Evolutionary conservation across 495 filamentous ascomycete species (phyloP).

Genomic region (Lineolata rhizophorae): DNA sequence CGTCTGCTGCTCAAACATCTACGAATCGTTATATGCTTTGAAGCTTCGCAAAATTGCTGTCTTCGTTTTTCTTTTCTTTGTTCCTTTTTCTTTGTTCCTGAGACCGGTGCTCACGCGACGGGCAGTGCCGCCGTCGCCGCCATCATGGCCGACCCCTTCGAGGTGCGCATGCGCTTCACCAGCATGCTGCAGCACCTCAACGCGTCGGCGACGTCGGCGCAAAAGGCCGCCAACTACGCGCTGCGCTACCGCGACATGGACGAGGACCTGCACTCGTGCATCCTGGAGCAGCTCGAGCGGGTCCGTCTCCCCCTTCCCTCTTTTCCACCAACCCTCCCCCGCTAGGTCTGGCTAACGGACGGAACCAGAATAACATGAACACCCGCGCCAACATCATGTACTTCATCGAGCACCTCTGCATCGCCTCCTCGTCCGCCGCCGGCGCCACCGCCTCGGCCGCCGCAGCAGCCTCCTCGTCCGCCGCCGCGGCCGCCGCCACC

Average conservation of each 20-base stretch:
- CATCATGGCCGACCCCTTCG: conserved; percentile 82
- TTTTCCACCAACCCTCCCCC: background rate
- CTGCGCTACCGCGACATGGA: conserved; percentile 79
- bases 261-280: conserved; percentile 92
- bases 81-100: too few species aligned
- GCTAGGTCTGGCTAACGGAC: background rate
- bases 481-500: too few species aligned
- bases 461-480: too few species aligned
- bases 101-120: too few species aligned
- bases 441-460: too few species aligned
- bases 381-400: conserved; percentile 97
- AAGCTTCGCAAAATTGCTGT: too few species aligned
- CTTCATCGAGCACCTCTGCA: conserved; percentile 89
- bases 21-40: too few species aligned
- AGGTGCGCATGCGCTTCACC: conserved; percentile 94
- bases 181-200: conserved; percentile 68
- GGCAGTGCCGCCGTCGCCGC: background rate
- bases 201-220: conserved; percentile 66
- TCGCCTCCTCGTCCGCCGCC: too few species aligned
- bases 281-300: conserved; percentile 79
- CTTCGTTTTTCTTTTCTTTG: too few species aligned
- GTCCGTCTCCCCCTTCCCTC: too few species aligned
- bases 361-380: conserved; percentile 67
- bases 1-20: too few species aligned
- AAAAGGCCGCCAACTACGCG: conserved; percentile 88